Percentiles rank a stretch among this genome's conserved stretches.
Evolutionary conservation across 805 yeast genomes (phyloP).

Genomic region (Candida boidinii): DNA sequence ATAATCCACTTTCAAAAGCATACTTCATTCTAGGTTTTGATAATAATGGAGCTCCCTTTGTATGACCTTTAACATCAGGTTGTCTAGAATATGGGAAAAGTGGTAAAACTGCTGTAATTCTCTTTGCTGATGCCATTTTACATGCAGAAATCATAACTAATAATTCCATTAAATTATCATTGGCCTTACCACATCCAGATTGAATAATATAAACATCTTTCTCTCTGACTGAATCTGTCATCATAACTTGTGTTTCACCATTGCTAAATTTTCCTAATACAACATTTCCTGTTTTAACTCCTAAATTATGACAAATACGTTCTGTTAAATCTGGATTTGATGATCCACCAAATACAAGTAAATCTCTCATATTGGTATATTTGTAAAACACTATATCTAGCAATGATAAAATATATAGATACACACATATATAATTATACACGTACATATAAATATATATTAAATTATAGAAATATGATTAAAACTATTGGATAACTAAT

Average conservation of each 20-base stretch:
- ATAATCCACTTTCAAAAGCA: constrained; percentile 36
- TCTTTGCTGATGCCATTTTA: constrained; percentile 80
- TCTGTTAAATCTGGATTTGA: constrained; percentile 77
- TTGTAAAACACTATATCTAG: too few species aligned
- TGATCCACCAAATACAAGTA: constrained; percentile 84
- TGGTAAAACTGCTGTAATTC: constrained; percentile 89
- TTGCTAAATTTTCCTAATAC: constrained; percentile 64
- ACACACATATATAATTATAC: too few species aligned
- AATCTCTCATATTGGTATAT: constrained; percentile 69
- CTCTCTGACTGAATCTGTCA: constrained; percentile 85
- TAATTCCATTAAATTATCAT: constrained; percentile 78
- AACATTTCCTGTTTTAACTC: constrained; percentile 65
- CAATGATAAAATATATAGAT: too few species aligned
- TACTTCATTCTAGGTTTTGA: constrained; percentile 20
- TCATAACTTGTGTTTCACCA: constrained; percentile 88
- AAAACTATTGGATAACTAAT: too few species aligned
- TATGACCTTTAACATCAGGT: constrained; percentile 83
- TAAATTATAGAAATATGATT: too few species aligned
- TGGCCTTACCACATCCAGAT: constrained; percentile 80
- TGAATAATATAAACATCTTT: constrained; percentile 92
- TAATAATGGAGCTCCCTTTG: constrained; percentile 63
- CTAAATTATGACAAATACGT: constrained; percentile 67
- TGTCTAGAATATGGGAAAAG: constrained; percentile 94
- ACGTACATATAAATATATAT: too few species aligned
- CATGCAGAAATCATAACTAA: constrained; percentile 85